Conservation (phyloP, 768 basidiomycete genomes). For the Suillus subaureus region DNA sequence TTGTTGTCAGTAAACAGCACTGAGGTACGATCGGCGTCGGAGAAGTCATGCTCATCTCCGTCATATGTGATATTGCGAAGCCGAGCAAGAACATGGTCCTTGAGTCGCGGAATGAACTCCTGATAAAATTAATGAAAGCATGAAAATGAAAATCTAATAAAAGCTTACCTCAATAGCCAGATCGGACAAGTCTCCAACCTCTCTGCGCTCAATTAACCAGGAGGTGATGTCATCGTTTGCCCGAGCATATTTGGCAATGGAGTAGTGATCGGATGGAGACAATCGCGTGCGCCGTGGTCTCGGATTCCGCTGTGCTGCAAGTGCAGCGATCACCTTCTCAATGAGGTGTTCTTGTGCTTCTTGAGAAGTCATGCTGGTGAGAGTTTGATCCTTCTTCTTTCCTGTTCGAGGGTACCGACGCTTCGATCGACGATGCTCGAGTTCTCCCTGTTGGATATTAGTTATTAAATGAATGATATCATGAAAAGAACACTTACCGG, state of each 20-base stretch:
- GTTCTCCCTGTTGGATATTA: conserved; percentile 35
- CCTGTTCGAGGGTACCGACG: conserved; percentile 36
- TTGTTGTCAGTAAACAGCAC: conserved; percentile 23
- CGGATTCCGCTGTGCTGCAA: background rate
- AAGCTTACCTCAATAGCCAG: conserved; percentile 22
- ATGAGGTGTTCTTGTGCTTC: conserved; percentile 19
- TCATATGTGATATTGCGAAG: conserved; percentile 7
- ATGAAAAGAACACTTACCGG: conserved; percentile 19
- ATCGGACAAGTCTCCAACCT: conserved; percentile 17
- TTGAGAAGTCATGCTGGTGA: conserved; percentile 22
- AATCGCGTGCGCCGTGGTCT: background rate
- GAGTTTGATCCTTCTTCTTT: conserved; percentile 29
- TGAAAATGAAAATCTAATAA: background rate
- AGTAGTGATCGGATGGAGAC: conserved; percentile 14
- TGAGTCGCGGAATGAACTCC: conserved; percentile 31
- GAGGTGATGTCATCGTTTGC: conserved; percentile 15
- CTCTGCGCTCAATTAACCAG: conserved; percentile 8
- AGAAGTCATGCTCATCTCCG: conserved; percentile 22
- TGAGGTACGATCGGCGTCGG: conserved; percentile 21
- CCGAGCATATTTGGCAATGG: conserved; percentile 20
- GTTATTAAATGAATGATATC: background rate
- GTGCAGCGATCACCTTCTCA: conserved; percentile 16
- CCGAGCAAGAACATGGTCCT: conserved; percentile 14
- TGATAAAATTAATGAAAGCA: conserved; percentile 10
- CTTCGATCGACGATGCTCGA: conserved; percentile 39